Base-by-base conservation (phyloP, 441 rosid species). In the Populus trichocarpa region DNA sequence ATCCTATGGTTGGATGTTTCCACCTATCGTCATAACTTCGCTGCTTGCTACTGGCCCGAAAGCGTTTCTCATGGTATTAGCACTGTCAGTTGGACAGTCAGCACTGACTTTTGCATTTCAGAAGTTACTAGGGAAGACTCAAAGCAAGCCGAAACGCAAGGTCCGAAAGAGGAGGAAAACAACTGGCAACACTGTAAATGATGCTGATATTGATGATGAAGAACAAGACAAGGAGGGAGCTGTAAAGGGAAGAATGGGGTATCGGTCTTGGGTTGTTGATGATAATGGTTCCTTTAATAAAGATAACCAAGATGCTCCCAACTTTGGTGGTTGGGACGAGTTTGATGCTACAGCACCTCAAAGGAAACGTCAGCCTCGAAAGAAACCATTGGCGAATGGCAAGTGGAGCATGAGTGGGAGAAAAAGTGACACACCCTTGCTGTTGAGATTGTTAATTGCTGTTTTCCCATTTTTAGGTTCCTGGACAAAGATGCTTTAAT, bases 311-410 rank as follows among this genome's bases (percentile, higher is more conserved):
- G 72, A 72, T 64, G 79, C 76, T 25, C 46, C 81, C 4, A 38
- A 78, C 71, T 88, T 90, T 84, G 97, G 97, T 40, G 97, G 98
- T 26, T 93, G 97, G 98, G 97, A 89, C 26, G 93, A 89, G 64
- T 77, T 93, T 38, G 93, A 86, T 74, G 71, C 63, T 57, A 67
- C 74, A 53, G 86, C 82, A 46, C 78, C 79, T 73, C 74, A 11
- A 53, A 78, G 14, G 57, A 73, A 30, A 57, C 79, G 40, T n/a
- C 83, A 80, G 59, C 23, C 86, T 16, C 71, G 10, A 69, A 80
- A n/a, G 72, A 81, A 68, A 53, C 71, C 84, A 5, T 28, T 74
- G 5, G 74, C n/a, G 72, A 74, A 78, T 16, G 84, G 80, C 71
- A 84, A 82, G 84, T 78, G 77, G 78, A 85, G 88, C 32, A 80